phyloP scores from a whole-genome alignment of 331 rosid species.

The Phaseolus coccineus region DNA sequence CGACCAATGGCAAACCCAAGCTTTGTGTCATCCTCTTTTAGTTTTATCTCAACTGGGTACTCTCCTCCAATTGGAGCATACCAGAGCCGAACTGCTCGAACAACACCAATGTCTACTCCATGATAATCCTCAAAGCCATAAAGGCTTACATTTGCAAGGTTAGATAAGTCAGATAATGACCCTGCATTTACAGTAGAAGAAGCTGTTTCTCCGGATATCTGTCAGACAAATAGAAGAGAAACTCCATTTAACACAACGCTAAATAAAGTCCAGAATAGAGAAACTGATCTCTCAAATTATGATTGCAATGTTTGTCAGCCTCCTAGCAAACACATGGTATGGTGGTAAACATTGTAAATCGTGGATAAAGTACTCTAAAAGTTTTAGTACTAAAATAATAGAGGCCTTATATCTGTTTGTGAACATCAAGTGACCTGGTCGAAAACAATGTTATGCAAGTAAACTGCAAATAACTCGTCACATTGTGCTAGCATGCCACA shows the following conservation, averaged over 20 bases:
- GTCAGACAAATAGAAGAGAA: constrained; percentile 32
- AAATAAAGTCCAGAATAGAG: neutral
- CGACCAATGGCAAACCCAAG: constrained; percentile 96
- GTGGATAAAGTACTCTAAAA: neutral
- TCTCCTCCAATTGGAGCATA: constrained; percentile 90
- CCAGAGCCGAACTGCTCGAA: constrained; percentile 91
- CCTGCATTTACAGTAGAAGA: constrained; percentile 90
- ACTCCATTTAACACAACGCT: neutral
- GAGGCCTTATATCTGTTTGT: neutral
- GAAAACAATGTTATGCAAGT: neutral
- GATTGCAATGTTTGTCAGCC: neutral
- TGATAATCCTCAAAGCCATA: constrained; percentile 98
- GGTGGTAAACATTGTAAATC: neutral
- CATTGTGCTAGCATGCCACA: neutral
- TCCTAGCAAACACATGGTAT: neutral
- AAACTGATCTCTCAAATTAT: neutral
- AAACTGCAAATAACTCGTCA: neutral
- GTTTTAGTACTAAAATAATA: neutral
- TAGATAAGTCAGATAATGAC: constrained; percentile 82
- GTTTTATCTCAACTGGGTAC: constrained; percentile 69
- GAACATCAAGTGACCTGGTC: neutral
- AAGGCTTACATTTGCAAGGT: constrained; percentile 78
- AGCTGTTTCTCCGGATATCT: constrained; percentile 96
- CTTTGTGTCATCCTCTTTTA: constrained; percentile 73
- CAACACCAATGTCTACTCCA: constrained; percentile 94